Conservation (phyloP, 192 early-diverging fungal species). For the Gamsiella multidivaricata region DNA sequence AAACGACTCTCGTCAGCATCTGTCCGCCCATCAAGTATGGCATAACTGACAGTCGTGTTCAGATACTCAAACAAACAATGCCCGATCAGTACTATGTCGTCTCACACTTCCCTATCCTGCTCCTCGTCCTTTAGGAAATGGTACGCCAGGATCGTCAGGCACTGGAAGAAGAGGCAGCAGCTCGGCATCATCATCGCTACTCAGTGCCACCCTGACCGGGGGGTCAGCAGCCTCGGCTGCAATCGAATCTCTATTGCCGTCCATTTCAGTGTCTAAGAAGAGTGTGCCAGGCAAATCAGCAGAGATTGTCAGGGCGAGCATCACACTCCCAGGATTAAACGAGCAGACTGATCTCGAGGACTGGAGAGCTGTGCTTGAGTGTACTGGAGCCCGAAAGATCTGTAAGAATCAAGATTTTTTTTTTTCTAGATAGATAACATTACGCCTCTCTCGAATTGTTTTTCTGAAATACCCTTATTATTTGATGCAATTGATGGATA, state of each 20-base stretch:
- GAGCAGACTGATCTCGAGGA: conserved; percentile 56
- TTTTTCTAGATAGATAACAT: not conserved
- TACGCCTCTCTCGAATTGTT: not conserved
- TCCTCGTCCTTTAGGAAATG: conserved; percentile 11
- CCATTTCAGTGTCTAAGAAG: conserved; percentile 44
- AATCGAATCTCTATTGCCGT: conserved; percentile 43
- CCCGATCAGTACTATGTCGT: too few relatives aligned
- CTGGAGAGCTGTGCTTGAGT: conserved; percentile 53
- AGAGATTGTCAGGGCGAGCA: conserved; percentile 52
- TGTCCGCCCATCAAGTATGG: conserved; percentile 27
- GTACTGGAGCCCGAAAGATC: conserved; percentile 49
- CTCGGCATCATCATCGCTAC: conserved; percentile 9
- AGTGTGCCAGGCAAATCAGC: conserved; percentile 55
- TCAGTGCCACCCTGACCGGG: conserved; percentile 7
- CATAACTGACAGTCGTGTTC: too few relatives aligned
- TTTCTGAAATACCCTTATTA: too few relatives aligned
- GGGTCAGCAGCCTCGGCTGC: conserved; percentile 47
- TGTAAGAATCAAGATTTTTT: conserved; percentile 32
- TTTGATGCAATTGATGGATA: not conserved
- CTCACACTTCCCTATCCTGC: not conserved
- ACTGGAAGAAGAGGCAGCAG: not conserved
- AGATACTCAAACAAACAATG: too few relatives aligned
- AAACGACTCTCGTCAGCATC: conserved; percentile 49
- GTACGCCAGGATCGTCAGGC: conserved; percentile 25
- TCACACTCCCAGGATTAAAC: conserved; percentile 44